These are phyloP conservation scores for Phragmites australis DNA, from an alignment of 176 grass and related monocot genomes.

Conservation along the genomic window DNA sequence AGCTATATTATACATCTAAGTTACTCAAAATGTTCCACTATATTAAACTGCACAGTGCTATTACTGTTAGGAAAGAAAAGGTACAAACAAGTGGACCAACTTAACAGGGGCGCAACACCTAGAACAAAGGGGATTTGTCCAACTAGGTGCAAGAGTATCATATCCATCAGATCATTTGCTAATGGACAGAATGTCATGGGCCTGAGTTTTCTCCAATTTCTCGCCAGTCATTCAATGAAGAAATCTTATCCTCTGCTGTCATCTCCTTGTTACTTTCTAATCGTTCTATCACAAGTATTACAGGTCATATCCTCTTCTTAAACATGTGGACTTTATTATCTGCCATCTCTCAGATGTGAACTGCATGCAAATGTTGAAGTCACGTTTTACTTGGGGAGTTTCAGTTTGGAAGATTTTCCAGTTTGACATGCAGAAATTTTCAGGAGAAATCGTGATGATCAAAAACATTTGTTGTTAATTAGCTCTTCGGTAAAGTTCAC, in stretches of 20 bases:
- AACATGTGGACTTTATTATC: not conserved
- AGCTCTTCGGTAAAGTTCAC: not conserved
- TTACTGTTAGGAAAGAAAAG: too few relatives aligned
- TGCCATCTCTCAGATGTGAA: not conserved
- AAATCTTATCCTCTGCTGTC: not conserved
- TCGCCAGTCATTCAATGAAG: not conserved
- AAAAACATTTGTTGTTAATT: not conserved
- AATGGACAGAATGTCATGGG: not conserved
- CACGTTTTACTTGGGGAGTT: not conserved
- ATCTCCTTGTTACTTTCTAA: not conserved
- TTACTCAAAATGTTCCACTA: not conserved
- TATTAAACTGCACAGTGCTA: not conserved
- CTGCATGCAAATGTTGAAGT: constrained; percentile 6
- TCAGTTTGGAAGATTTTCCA: too few relatives aligned
- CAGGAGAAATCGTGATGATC: not conserved
- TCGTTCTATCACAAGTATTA: not conserved
- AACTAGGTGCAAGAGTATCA: constrained; percentile 9
- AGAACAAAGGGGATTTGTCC: too few relatives aligned
- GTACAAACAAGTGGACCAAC: too few relatives aligned
- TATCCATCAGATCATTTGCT: not conserved
- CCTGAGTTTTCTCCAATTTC: not conserved
- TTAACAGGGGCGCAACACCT: too few relatives aligned
- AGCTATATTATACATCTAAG: not conserved
- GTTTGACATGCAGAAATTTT: not conserved
- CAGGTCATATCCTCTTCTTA: not conserved